Percentiles rank a stretch among this genome's conserved stretches.
Evolutionary conservation across 2,329 filamentous ascomycete species (phyloP).

Genomic region (Exophiala xenobiotica): DNA sequence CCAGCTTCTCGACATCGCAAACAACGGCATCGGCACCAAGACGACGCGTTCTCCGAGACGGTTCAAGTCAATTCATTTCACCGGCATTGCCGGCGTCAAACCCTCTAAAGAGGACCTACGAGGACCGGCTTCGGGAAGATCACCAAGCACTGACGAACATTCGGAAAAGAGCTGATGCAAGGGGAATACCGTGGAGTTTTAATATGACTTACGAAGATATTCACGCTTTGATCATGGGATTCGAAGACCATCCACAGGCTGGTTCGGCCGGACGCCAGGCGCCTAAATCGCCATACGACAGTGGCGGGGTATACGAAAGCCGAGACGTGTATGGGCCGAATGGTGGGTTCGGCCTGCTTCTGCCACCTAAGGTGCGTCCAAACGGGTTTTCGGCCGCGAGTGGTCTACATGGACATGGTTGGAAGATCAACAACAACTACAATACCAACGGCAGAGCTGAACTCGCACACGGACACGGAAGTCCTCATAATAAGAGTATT

Average conservation of each 20-base stretch:
- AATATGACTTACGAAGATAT: conserved; percentile 26
- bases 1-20: background rate
- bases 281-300: too few relatives aligned
- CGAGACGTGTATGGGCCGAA: background rate
- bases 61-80: background rate
- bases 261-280: background rate
- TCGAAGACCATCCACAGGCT: conserved; percentile 7
- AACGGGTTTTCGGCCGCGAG: background rate
- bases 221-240: conserved; percentile 11
- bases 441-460: background rate
- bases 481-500: background rate
- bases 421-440: background rate
- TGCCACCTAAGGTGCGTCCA: conserved; percentile 2
- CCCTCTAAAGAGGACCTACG: conserved; percentile 12
- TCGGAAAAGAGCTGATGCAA: conserved; percentile 13
- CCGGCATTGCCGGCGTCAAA: background rate
- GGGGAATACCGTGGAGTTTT: conserved; percentile 20
- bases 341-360: conserved; percentile 14
- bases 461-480: background rate
- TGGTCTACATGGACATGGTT: background rate
- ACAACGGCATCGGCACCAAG: background rate
- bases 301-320: background rate
- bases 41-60: background rate
- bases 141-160: conserved; percentile 16
- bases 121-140: conserved; percentile 20